phyloP scores from a whole-genome alignment of 176 grass and related monocot genomes.

The Aegilops tauschii region DNA sequence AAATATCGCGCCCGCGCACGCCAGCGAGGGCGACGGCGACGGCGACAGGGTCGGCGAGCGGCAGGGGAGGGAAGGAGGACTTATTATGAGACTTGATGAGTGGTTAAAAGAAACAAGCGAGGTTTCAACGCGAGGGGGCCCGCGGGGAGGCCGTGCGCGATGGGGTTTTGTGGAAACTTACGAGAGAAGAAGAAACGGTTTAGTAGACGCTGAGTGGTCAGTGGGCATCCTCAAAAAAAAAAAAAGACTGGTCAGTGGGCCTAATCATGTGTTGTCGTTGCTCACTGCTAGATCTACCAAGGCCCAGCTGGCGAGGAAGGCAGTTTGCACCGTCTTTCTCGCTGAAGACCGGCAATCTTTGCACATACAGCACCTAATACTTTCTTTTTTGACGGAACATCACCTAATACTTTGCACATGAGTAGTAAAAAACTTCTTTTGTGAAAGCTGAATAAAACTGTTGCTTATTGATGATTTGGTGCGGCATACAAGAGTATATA shows the following conservation, averaged over 20 bases:
- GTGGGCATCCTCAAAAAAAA: too few species aligned
- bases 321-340: not conserved
- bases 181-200: not conserved
- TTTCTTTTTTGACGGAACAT: not conserved
- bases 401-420: not conserved
- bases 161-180: not conserved
- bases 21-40: not conserved
- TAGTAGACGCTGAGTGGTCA: too few species aligned
- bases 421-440: too few species aligned
- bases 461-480: too few species aligned
- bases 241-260: too few species aligned
- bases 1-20: slow-evolving; percentile 8
- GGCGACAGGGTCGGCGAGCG: not conserved
- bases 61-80: not conserved
- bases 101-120: not conserved
- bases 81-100: not conserved
- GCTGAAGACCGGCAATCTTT: not conserved
- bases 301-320: not conserved
- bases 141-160: not conserved
- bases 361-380: not conserved
- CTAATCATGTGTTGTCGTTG: too few species aligned
- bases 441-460: too few species aligned
- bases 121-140: slow-evolving; percentile 27
- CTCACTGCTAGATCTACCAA: too few species aligned
- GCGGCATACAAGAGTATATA: too few species aligned